Evolutionary conservation across 1,139 yeast species (phyloP), one percentile per base, ranked within the genome.

Genomic region (Hyphopichia khmerensis): DNA sequence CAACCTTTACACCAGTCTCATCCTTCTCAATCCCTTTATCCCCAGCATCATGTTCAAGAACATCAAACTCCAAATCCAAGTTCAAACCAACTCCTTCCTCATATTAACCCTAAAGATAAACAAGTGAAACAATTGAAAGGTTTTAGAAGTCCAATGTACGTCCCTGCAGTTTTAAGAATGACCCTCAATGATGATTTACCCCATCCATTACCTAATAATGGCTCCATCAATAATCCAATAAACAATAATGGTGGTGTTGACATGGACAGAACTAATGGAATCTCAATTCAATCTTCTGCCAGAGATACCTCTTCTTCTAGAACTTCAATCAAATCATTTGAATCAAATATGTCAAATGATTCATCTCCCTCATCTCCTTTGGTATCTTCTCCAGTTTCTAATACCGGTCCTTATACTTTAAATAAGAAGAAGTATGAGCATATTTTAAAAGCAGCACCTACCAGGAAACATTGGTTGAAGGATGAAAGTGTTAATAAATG

Each of bases 81-180:
- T 17, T 9, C 30, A n/a, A 27, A 14, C 13, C 41, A 34, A 2
- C 34, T 16, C 15, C 33, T 17, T n/a, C 35, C 18, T 10, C 29
- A 26, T 7, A 7, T 26, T 26, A 26, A 26, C 13, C 24, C 24
- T 21, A 39, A 34, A 21, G 39, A 50, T 33, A 56, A 64, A 47
- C 65, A 65, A 41, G 52, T 73, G 33, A 77, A 80, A 54, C 89
- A 84, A 50, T 79, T 84, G 39, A 79, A 79, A 48, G 83, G 82
- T 21, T 88, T 89, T 44, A 79, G 90, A 55, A 84, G 87, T 53
- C 97, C 97, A 6, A 69, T 90, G 71, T 90, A 89, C 58, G 75
- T 87, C 0, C 97, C 98, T 0, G 96, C 96, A 0, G 98, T 90
- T 6, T 69, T 91, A 42, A 73, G 97, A 27, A 80, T 78, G 55